Conservation (phyloP, 768 basidiomycete species). For the Suillus spraguei region DNA sequence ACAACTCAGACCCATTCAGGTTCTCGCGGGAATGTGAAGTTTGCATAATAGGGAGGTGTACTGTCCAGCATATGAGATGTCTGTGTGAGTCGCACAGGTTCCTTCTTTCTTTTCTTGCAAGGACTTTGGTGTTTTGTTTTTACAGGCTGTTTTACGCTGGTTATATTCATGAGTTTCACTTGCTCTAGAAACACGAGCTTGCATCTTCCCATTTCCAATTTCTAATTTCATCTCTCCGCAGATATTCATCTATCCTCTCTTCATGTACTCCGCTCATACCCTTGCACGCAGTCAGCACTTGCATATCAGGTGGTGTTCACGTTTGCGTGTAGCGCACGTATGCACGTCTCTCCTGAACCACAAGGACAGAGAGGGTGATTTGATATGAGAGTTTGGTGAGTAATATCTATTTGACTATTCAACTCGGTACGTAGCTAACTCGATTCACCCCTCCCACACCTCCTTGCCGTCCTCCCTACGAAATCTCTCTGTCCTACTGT, state of each 20-base stretch:
- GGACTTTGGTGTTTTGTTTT: background rate
- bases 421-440: background rate
- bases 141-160: background rate
- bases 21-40: too few species aligned
- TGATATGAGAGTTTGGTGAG: conserved; percentile 57
- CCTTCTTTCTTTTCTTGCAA: too few species aligned
- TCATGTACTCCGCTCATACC: conserved; percentile 47
- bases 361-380: conserved; percentile 38
- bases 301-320: conserved; percentile 47
- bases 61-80: too few species aligned
- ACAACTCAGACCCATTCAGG: too few species aligned
- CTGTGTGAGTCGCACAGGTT: too few species aligned
- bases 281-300: conserved; percentile 54
- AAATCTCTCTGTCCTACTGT: conserved; percentile 26
- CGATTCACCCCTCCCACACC: conserved; percentile 10
- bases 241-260: background rate
- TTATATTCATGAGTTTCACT: background rate
- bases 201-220: background rate
- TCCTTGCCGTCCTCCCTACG: background rate
- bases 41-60: too few species aligned
- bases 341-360: conserved; percentile 39
- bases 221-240: background rate
- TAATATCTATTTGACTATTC: background rate
- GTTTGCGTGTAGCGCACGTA: conserved; percentile 40
- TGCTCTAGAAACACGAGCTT: background rate